These are phyloP conservation scores for Paramecium sonneborni DNA, from an alignment of 73 alveolate genomes.

Conservation along the genomic window DNA sequence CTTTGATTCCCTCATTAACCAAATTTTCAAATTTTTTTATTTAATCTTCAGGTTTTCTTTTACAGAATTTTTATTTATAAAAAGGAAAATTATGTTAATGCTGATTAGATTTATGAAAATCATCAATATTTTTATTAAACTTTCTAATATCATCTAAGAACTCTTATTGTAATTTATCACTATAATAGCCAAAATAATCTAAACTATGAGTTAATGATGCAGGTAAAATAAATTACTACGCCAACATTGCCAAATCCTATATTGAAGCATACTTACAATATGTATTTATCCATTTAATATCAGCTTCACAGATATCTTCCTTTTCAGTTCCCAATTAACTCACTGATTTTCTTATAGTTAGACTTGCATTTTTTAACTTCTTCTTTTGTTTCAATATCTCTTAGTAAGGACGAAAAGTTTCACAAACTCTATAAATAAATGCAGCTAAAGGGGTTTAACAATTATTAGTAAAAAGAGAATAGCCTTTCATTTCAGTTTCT, in stretches of 20 bases:
- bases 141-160: neutral
- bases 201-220: neutral
- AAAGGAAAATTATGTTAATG: too few relatives aligned
- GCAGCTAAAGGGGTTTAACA: conserved; percentile 48
- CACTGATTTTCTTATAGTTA: neutral
- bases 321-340: neutral
- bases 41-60: neutral
- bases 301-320: neutral
- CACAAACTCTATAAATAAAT: neutral
- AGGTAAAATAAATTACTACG: neutral
- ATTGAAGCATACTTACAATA: neutral
- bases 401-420: neutral
- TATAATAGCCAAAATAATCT: conserved; percentile 30
- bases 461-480: neutral
- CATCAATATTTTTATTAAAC: neutral
- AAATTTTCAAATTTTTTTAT: neutral
- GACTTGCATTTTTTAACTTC: neutral
- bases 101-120: neutral
- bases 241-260: neutral
- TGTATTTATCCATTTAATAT: neutral
- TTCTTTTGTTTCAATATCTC: neutral
- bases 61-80: neutral
- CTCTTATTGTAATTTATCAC: neutral
- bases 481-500: conserved; percentile 6
- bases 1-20: neutral